These are phyloP conservation scores for Phoenix roebelenii DNA, from an alignment of 176 grass and related monocot species.

Conservation along the genomic window DNA sequence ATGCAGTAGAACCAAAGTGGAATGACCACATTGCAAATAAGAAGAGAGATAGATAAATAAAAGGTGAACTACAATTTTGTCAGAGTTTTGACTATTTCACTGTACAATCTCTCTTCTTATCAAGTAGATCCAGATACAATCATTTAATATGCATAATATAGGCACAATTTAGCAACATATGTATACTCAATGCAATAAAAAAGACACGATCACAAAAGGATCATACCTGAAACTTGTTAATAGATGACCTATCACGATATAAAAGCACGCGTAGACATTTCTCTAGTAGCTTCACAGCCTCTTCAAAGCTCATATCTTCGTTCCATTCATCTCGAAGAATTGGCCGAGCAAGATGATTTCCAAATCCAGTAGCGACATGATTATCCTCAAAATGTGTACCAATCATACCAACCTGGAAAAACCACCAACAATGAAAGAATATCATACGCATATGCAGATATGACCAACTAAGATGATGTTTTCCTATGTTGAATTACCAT, in stretches of 20 bases:
- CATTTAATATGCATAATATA: no score
- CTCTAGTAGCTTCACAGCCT: slow-evolving; percentile 96
- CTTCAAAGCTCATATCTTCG: slow-evolving; percentile 91
- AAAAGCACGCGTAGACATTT: slow-evolving; percentile 90
- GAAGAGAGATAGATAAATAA: no score
- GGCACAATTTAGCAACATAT: no score
- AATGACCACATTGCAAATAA: no score
- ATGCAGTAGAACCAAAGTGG: no score
- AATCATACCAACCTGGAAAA: slow-evolving; percentile 89
- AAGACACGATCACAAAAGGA: background rate
- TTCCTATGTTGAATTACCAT: slow-evolving; percentile 33
- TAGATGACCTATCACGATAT: slow-evolving; percentile 92
- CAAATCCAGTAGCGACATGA: slow-evolving; percentile 92
- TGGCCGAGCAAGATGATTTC: slow-evolving; percentile 85
- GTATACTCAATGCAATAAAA: no score
- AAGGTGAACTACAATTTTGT: no score
- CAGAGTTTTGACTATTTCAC: no score
- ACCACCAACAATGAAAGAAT: background rate
- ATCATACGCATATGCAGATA: no score
- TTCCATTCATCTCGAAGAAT: slow-evolving; percentile 91
- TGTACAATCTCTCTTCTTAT: no score
- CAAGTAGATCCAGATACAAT: no score
- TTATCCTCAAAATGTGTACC: slow-evolving; percentile 97
- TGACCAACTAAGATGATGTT: no score
- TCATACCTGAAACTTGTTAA: slow-evolving; percentile 98